phyloP scores from a whole-genome alignment of 176 grass and related monocot species.

The Lolium rigidum region DNA sequence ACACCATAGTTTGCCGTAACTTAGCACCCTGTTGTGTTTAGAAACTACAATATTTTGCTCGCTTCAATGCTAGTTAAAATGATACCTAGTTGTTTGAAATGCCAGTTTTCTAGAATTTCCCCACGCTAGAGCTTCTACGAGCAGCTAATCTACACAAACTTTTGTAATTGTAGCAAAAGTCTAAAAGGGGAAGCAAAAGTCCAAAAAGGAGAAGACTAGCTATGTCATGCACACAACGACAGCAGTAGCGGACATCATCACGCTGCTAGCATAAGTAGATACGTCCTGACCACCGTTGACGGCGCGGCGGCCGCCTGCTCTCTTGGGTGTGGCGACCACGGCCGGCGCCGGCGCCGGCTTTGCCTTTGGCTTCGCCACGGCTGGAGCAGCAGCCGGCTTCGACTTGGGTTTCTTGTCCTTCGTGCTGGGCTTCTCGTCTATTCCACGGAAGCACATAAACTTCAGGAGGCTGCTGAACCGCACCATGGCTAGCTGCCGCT shows the following conservation, averaged over 20 bases:
- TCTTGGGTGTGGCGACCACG: not conserved
- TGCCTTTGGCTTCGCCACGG: not conserved
- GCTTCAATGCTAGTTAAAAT: too few species aligned
- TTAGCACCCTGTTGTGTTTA: too few species aligned
- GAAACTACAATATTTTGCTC: too few species aligned
- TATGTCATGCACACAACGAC: not conserved
- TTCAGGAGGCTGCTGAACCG: not conserved
- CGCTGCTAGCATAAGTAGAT: not conserved
- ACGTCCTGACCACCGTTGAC: not conserved
- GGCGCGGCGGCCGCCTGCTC: not conserved
- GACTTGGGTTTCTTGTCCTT: not conserved
- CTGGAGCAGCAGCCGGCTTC: not conserved
- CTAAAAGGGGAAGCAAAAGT: too few species aligned
- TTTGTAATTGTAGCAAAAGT: not conserved
- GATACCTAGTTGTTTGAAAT: not conserved
- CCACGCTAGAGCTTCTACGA: not conserved
- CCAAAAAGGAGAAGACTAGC: not conserved
- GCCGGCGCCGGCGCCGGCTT: not conserved
- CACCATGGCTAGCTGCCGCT: not conserved
- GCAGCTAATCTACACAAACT: not conserved
- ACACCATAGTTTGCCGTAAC: too few species aligned
- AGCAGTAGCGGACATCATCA: not conserved
- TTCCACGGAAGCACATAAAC: not conserved
- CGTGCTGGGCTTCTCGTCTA: not conserved
- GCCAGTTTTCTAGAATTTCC: not conserved